These are phyloP conservation scores for Tetradesmus obliquus DNA, from an alignment of 139 green algal species.

Conservation along the genomic window DNA sequence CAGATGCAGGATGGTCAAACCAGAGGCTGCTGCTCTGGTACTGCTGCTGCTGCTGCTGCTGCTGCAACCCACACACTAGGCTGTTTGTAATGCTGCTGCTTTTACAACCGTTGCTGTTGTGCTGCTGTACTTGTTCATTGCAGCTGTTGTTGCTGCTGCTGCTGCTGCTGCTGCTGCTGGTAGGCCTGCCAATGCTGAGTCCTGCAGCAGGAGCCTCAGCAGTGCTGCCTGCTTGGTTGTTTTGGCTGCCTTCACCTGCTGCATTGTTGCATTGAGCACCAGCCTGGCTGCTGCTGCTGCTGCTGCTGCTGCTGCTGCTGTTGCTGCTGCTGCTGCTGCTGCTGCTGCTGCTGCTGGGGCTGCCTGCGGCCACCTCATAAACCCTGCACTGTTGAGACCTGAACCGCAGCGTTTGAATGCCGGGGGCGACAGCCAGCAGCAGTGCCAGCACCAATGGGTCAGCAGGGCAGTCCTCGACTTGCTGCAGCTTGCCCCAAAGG, in stretches of 20 bases:
- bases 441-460: constrained; percentile 24
- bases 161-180: constrained; percentile 19
- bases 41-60: constrained; percentile 14
- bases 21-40: neutral
- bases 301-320: constrained; percentile 25
- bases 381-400: constrained; percentile 4
- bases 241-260: neutral
- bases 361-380: constrained; percentile 23
- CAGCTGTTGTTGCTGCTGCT: too few species aligned
- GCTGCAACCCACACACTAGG: neutral
- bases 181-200: neutral
- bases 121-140: neutral
- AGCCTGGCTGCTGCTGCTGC: neutral
- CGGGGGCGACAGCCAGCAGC: constrained; percentile 14
- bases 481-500: neutral
- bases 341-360: neutral
- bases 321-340: neutral
- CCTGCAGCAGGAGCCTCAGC: neutral
- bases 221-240: neutral
- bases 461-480: neutral
- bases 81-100: neutral
- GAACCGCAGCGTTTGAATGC: constrained; percentile 6
- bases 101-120: neutral
- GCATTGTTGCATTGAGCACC: too few species aligned
- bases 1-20: neutral